Evolutionary conservation across 2,329 filamentous ascomycete species (phyloP).

Genomic region (Graphilbum fragrans): DNA sequence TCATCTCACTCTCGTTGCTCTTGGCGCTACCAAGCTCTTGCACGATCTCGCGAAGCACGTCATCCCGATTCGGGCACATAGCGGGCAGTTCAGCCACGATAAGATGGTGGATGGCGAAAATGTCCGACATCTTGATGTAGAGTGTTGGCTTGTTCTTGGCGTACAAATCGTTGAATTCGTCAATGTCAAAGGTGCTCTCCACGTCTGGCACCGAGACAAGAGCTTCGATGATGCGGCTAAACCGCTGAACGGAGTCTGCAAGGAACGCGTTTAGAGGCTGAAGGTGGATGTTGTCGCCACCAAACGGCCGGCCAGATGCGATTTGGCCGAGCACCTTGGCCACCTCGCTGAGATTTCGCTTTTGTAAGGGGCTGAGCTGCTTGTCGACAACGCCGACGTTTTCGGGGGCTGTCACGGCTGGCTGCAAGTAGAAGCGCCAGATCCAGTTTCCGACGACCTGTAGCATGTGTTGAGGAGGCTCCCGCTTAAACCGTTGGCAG

Average conservation of each 20-base stretch:
- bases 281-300: conserved; percentile 87
- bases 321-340: conserved; percentile 86
- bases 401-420: conserved; percentile 79
- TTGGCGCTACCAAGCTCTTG: conserved; percentile 92
- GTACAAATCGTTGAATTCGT: conserved; percentile 97
- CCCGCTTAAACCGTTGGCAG: conserved; percentile 63
- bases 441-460: conserved; percentile 84
- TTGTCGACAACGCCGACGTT: conserved; percentile 88
- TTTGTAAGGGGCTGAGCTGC: conserved; percentile 78
- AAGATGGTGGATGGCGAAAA: conserved; percentile 89
- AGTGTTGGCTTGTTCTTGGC: conserved; percentile 91
- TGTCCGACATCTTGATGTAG: conserved; percentile 98
- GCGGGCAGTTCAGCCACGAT: conserved; percentile 65
- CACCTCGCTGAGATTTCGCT: conserved; percentile 82
- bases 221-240: conserved; percentile 62
- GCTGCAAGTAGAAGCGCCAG: conserved; percentile 88
- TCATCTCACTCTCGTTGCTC: conserved; percentile 89
- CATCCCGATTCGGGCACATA: conserved; percentile 72
- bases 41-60: conserved; percentile 81
- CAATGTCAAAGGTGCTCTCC: conserved; percentile 90
- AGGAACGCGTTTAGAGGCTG: conserved; percentile 92
- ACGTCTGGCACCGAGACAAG: conserved; percentile 77
- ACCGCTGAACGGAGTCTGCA: conserved; percentile 67
- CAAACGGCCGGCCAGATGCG: conserved; percentile 78
- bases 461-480: conserved; percentile 64